Evolutionary conservation across 345 rosid genomes (phyloP).

Genomic region (Physaria fendleri): DNA sequence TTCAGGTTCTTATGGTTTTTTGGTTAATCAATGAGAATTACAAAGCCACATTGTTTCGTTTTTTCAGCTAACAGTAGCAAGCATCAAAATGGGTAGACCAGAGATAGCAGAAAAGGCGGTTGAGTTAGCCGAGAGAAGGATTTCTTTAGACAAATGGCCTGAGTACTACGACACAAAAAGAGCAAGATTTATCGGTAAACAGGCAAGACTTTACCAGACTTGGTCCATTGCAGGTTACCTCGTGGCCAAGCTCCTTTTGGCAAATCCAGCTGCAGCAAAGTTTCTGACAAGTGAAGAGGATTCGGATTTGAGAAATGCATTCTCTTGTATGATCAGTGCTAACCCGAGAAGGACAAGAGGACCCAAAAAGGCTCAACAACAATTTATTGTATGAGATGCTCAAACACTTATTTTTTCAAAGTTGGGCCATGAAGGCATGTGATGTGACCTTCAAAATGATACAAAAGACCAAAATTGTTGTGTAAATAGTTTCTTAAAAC

Average conservation of each 20-base stretch:
- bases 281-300: constrained; percentile 65
- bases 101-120: constrained; percentile 79
- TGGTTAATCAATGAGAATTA: background rate
- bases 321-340: constrained; percentile 59
- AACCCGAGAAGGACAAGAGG: constrained; percentile 70
- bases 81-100: constrained; percentile 82
- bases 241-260: constrained; percentile 71
- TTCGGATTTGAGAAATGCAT: constrained; percentile 51
- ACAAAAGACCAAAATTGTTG: background rate
- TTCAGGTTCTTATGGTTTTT: background rate
- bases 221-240: constrained; percentile 96
- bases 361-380: constrained; percentile 36
- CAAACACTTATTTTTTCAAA: background rate
- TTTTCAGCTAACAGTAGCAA: constrained; percentile 68
- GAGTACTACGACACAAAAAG: constrained; percentile 78
- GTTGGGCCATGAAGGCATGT: constrained; percentile 10
- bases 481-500: constrained; percentile 13
- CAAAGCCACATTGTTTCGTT: background rate
- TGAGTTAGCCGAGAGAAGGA: constrained; percentile 59
- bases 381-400: constrained; percentile 44
- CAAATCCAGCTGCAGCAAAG: constrained; percentile 57
- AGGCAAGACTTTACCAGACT: constrained; percentile 67
- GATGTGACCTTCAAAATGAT: background rate
- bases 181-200: constrained; percentile 88
- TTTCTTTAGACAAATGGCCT: constrained; percentile 79